These are phyloP conservation scores for Raffaelea arxii DNA, from an alignment of 2,329 filamentous ascomycete species.

Conservation along the genomic window DNA sequence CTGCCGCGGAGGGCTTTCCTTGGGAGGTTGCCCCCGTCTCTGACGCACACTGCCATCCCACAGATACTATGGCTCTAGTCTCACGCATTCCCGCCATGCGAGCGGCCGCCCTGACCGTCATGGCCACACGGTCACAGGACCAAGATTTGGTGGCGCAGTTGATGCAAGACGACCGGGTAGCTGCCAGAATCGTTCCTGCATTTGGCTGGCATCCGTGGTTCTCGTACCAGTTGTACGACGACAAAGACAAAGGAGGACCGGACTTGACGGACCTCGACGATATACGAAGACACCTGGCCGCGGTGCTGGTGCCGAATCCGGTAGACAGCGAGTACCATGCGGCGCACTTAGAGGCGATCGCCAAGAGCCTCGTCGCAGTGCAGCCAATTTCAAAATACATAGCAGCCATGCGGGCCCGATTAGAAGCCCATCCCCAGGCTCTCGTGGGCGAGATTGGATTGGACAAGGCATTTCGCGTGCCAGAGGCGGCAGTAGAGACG, in stretches of 20 bases:
- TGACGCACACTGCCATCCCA: slow-evolving; percentile 79
- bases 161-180: slow-evolving; percentile 26
- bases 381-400: slow-evolving; percentile 34
- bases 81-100: slow-evolving; percentile 53
- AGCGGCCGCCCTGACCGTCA: slow-evolving; percentile 56
- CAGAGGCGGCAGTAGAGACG: slow-evolving; percentile 41
- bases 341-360: slow-evolving; percentile 32
- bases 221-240: slow-evolving; percentile 64
- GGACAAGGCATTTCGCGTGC: slow-evolving; percentile 68
- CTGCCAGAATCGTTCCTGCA: slow-evolving; percentile 44
- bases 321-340: slow-evolving; percentile 14
- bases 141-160: slow-evolving; percentile 60
- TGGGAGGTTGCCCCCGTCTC: slow-evolving; percentile 58
- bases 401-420: slow-evolving; percentile 40
- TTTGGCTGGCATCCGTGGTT: slow-evolving; percentile 90
- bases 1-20: slow-evolving; percentile 42
- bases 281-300: slow-evolving; percentile 51
- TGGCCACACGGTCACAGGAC: slow-evolving; percentile 69
- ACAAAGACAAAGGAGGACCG: slow-evolving; percentile 22
- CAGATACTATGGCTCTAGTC: slow-evolving; percentile 60
- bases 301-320: slow-evolving; percentile 45
- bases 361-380: slow-evolving; percentile 47
- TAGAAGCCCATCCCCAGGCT: slow-evolving; percentile 47
- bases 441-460: slow-evolving; percentile 70
- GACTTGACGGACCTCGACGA: slow-evolving; percentile 17